Percentiles rank a stretch among this genome's conserved stretches.
Conservation (phyloP, 306 rosid genomes). For the Cucurbita argyrosperma region DNA sequence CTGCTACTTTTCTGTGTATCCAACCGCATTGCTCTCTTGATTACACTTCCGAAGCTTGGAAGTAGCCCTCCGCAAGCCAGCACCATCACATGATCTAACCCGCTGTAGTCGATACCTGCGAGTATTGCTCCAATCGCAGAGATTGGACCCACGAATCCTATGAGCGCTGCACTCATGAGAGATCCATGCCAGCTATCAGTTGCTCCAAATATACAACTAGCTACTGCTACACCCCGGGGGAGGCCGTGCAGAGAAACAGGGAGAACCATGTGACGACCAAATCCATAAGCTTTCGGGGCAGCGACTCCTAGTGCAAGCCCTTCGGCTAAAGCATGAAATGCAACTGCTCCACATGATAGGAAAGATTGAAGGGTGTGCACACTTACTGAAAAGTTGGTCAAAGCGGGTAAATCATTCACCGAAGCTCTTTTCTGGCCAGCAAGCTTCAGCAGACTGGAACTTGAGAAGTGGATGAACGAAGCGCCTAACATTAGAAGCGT, state of each 20-base stretch:
- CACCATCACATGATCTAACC: slow-evolving; percentile 86
- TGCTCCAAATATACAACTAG: slow-evolving; percentile 88
- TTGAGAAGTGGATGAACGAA: slow-evolving; percentile 37
- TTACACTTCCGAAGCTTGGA: slow-evolving; percentile 57
- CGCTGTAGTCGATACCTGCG: slow-evolving; percentile 83
- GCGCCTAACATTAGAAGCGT: slow-evolving; percentile 63
- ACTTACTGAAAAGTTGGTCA: slow-evolving; percentile 43
- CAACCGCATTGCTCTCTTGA: slow-evolving; percentile 56
- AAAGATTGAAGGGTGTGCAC: slow-evolving; percentile 90
- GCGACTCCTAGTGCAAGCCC: slow-evolving; percentile 99
- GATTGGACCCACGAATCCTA: slow-evolving; percentile 78
- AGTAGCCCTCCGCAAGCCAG: slow-evolving; percentile 85
- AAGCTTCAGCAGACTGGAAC: slow-evolving; percentile 46
- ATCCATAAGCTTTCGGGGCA: slow-evolving; percentile 95
- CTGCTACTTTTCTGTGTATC: slow-evolving; percentile 50
- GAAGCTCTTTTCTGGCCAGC: slow-evolving; percentile 48
- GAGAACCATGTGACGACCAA: slow-evolving; percentile 92
- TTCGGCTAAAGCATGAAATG: slow-evolving; percentile 85
- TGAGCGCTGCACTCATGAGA: slow-evolving; percentile 73
- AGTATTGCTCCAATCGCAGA: slow-evolving; percentile 96
- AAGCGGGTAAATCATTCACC: slow-evolving; percentile 29
- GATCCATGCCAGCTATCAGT: slow-evolving; percentile 93
- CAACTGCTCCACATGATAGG: slow-evolving; percentile 80
- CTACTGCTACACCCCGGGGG: slow-evolving; percentile 97
- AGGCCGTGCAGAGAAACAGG: slow-evolving; percentile 95